phyloP scores from a whole-genome alignment of 805 yeast genomes.

The Blastobotrys peoriensis region DNA sequence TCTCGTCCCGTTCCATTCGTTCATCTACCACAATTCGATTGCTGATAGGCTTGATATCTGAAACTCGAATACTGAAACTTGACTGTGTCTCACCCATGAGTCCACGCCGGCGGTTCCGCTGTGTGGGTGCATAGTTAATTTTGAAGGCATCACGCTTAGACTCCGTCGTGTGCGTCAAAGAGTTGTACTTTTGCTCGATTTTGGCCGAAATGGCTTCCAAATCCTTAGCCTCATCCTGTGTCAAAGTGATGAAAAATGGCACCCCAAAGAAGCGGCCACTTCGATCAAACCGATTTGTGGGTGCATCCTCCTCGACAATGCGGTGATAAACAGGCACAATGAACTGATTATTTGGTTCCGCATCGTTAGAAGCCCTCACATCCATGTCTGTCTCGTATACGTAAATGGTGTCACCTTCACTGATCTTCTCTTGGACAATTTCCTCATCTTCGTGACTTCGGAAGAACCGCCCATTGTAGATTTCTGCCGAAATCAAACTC shows the following conservation, averaged over 20 bases:
- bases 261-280: constrained; percentile 48
- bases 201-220: constrained; percentile 54
- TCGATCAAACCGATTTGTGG: neutral
- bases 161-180: neutral
- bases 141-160: constrained; percentile 4
- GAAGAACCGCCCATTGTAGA: constrained; percentile 64
- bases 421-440: constrained; percentile 55
- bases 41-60: neutral
- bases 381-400: constrained; percentile 48
- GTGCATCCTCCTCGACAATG: constrained; percentile 3
- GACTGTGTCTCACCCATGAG: neutral
- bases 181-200: constrained; percentile 29
- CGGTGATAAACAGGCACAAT: constrained; percentile 20
- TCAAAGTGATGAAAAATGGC: constrained; percentile 65
- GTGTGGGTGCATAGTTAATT: constrained; percentile 4
- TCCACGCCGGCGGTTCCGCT: constrained; percentile 3
- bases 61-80: neutral
- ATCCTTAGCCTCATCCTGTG: constrained; percentile 46
- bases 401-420: constrained; percentile 54
- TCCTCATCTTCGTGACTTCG: constrained; percentile 61
- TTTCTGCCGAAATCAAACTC: constrained; percentile 47
- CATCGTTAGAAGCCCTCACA: neutral
- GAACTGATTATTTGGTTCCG: constrained; percentile 13
- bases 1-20: neutral
- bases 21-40: neutral